These are phyloP conservation scores for Aspergillus ochraceus DNA, from an alignment of 2,329 filamentous ascomycete genomes.

Conservation along the genomic window DNA sequence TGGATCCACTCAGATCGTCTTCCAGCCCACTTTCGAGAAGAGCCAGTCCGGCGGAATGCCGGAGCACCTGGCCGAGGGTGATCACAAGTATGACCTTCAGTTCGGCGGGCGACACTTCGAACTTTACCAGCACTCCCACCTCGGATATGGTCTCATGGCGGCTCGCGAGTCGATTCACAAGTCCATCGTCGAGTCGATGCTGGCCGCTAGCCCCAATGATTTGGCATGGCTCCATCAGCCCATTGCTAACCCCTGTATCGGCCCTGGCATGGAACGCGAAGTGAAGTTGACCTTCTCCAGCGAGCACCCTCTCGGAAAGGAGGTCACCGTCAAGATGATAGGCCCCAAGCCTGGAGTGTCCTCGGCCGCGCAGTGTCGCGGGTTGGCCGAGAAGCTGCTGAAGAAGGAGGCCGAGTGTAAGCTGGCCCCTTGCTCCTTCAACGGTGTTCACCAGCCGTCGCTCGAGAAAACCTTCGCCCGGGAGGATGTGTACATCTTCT, in stretches of 20 bases:
- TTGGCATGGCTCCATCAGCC: conserved; percentile 68
- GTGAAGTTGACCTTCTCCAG: conserved; percentile 71
- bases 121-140: conserved; percentile 96
- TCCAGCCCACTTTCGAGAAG: conserved; percentile 87
- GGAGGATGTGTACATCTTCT: conserved; percentile 95
- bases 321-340: conserved; percentile 77
- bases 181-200: conserved; percentile 69
- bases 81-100: conserved; percentile 90
- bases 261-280: conserved; percentile 72
- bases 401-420: conserved; percentile 81
- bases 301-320: conserved; percentile 64
- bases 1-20: conserved; percentile 97
- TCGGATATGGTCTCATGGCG: conserved; percentile 95
- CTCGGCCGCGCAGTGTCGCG: conserved; percentile 78
- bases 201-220: conserved; percentile 61
- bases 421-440: conserved; percentile 94
- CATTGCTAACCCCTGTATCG: conserved; percentile 82
- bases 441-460: conserved; percentile 91
- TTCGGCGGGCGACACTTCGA: conserved; percentile 91
- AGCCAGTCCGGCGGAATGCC: conserved; percentile 75
- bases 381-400: conserved; percentile 84
- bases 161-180: conserved; percentile 85
- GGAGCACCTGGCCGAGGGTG: conserved; percentile 78
- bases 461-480: conserved; percentile 86
- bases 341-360: conserved; percentile 70